Percentiles rank a stretch among this genome's conserved stretches.
Conservation (phyloP, 345 rosid genomes). For the Cardamine occulta region DNA sequence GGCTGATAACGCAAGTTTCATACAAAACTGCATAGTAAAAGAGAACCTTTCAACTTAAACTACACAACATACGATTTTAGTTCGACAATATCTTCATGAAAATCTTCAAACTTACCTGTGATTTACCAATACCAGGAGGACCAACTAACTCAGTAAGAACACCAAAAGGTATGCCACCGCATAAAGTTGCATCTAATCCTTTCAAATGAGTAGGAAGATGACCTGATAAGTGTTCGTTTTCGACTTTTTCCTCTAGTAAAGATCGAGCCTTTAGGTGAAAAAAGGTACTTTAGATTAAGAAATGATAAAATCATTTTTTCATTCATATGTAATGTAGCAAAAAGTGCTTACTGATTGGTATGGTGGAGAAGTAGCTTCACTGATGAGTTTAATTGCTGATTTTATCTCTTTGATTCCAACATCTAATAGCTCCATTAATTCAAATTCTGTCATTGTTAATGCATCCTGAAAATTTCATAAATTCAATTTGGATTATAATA, state of each 20-base stretch:
- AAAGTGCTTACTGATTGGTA: constrained; percentile 56
- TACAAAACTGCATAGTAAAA: constrained; percentile 62
- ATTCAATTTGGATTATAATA: neutral
- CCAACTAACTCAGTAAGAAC: constrained; percentile 87
- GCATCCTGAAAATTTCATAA: constrained; percentile 54
- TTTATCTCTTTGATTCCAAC: constrained; percentile 59
- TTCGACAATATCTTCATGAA: neutral
- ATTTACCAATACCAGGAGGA: constrained; percentile 89
- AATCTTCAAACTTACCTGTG: constrained; percentile 54
- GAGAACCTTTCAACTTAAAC: neutral
- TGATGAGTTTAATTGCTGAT: constrained; percentile 61
- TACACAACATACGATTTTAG: neutral
- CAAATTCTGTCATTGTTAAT: constrained; percentile 69
- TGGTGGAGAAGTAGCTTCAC: constrained; percentile 66
- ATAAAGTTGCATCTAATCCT: constrained; percentile 72
- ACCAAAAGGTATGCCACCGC: constrained; percentile 86
- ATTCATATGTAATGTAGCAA: neutral
- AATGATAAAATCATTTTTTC: neutral
- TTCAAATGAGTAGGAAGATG: constrained; percentile 76
- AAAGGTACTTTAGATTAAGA: neutral
- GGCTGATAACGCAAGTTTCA: constrained; percentile 77
- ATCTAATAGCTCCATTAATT: constrained; percentile 72
- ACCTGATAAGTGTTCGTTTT: constrained; percentile 56
- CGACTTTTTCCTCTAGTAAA: constrained; percentile 55
- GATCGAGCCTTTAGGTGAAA: constrained; percentile 49